Base-by-base conservation (phyloP, 345 rosid species). In the Psidium guajava region DNA sequence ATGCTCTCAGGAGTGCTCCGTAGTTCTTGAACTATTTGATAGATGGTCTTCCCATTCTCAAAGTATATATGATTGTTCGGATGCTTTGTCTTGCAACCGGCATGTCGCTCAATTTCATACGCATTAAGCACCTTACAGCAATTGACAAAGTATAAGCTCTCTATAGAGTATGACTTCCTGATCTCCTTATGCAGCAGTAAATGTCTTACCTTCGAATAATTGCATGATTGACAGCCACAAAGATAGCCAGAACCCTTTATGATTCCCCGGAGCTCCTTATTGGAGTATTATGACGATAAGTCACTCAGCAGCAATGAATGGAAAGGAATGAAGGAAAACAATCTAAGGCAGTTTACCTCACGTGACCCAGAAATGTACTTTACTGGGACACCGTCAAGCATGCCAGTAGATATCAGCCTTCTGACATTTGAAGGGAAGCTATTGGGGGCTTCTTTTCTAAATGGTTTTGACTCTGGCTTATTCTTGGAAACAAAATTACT, bases 401-500 rank as follows among this genome's bases (percentile, higher is more conserved):
- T 95, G 85, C 98, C 98, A 28, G 99, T 96, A 69, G 97, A 94
- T 89, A 97, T 92, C 91, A 95, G 91, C 89, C 98, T 95, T 89
- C 97, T 94, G 49, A 97, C 98, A 75, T 95, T 97, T 56, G 98
- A 94, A 86, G 99, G 99, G 86, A 97, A 97, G 92, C 95, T 93
- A 77, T 96, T 94, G 69, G 95, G 95, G 82, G 97, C 95, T 87
- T 95, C 98, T 86, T 94, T 95, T 89, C 85, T 93, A 69, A 92
- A 87, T n/a, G 90, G 20, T 90, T 94, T 94, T 21, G 84, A 77
- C 81, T 91, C 97, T 55, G 86, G 84, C 89, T 93, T 97, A 86
- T 86, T 93, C 91, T 90, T 94, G 47, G 91, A 88, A 82, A 87
- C 84, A 75, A 92, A 55, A 73, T 92, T 95, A 83, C 88, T 85